Evolutionary conservation across 768 basidiomycete genomes (phyloP), one percentile per base, ranked within the genome.

Genomic region (Leccinum fibrillosum): DNA sequence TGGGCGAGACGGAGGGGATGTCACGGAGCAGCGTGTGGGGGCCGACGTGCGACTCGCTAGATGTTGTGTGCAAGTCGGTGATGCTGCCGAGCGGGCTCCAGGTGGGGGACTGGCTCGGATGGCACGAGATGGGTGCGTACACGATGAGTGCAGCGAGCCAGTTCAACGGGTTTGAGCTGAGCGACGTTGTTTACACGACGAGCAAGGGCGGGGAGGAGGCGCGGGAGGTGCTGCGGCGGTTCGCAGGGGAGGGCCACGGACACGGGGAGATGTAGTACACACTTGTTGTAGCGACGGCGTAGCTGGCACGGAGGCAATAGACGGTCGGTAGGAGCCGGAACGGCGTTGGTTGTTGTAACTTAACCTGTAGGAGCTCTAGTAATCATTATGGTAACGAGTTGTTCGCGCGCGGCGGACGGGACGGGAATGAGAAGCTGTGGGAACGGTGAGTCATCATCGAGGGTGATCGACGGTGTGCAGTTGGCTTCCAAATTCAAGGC

Each of bases 101-200:
- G 58, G 94, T 97, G 7, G 97, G 97, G 7, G 97, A 99, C 72
- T 99, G 97, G 97, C 82, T 99, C 17, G 91, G 89, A n/a, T 99
- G 95, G 77, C 87, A 88, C 56, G 88, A 92, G 70, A 98, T 99
- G 97, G 97, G 97, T 30, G 97, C 97, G 32, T 99, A 99, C 77
- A 98, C 97, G n/a, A 77, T 94, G 59, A 97, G 94, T 69, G 97
- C 97, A 0, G 94, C 97, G 54, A 94, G 91, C 75, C 89, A 88
- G 76, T 98, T 98, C 80, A 96, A 95, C 69, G 93, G 92, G 54
- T 95, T 95, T 67, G 83, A 90, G 67, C 72, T 88, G 49, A 90
- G 89, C 75, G 83, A 83, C 39, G 88, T 94, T 58, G 74, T 87
- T 28, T 96, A 94, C 70, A 93, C 91, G 39, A 77, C 82, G 56